These are phyloP conservation scores for Cystobasidium ongulense DNA, from an alignment of 768 basidiomycete species.

Conservation along the genomic window DNA sequence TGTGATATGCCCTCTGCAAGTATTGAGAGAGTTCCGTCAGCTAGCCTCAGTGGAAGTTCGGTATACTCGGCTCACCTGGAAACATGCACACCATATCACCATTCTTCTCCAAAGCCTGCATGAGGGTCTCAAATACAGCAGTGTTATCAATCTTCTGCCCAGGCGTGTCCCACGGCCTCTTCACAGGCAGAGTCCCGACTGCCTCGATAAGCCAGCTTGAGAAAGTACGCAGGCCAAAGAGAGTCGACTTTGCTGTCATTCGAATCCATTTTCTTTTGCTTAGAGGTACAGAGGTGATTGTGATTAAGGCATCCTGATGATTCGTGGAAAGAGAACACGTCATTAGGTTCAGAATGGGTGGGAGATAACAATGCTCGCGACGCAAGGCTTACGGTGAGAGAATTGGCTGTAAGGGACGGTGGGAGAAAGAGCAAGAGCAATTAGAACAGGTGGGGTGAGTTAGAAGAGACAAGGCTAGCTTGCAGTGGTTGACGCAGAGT, in stretches of 20 bases:
- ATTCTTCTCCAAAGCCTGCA: slow-evolving; percentile 38
- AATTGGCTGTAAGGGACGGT: slow-evolving; percentile 61
- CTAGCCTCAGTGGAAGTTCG: too few relatives aligned
- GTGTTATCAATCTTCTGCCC: slow-evolving; percentile 59
- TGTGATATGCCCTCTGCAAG: slow-evolving; percentile 82
- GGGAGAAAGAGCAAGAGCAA: slow-evolving; percentile 58
- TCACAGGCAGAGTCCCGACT: slow-evolving; percentile 75
- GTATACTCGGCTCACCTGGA: slow-evolving; percentile 53
- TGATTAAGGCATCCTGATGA: slow-evolving; percentile 7
- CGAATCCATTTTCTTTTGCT: slow-evolving; percentile 61
- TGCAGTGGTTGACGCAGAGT: slow-evolving; percentile 69
- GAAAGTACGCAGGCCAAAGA: slow-evolving; percentile 73
- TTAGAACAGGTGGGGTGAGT: too few relatives aligned
- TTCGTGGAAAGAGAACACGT: background rate
- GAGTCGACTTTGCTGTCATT: slow-evolving; percentile 77
- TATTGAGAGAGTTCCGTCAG: slow-evolving; percentile 52
- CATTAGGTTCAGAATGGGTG: background rate
- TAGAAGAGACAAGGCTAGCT: background rate
- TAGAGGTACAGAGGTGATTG: slow-evolving; percentile 14
- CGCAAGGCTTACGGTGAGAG: slow-evolving; percentile 5
- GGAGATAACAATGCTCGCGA: background rate
- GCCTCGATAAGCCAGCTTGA: slow-evolving; percentile 85
- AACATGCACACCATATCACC: slow-evolving; percentile 34
- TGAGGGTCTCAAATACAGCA: slow-evolving; percentile 59
- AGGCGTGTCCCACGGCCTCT: slow-evolving; percentile 61